Evolutionary conservation across 371 early-diverging fungal species (phyloP), one percentile per base, ranked within the genome.

Genomic region (Mucor indicus): DNA sequence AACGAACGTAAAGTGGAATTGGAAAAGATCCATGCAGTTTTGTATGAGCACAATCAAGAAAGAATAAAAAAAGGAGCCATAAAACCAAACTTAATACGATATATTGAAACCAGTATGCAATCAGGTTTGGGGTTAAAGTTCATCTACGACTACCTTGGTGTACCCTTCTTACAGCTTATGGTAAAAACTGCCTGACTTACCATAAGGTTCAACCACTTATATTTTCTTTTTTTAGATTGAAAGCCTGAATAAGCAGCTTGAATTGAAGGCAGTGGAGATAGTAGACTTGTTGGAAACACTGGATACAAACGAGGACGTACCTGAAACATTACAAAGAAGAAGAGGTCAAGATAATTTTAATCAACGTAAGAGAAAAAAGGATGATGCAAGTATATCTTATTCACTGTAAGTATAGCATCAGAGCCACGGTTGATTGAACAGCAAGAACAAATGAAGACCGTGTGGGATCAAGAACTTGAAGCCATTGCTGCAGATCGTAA

Each of bases 111-210:
- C 6, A 83, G 82, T 35, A 74, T 85, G 80, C 66, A 71, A 43
- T 66, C 73, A 9, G 85, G 85, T 4, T 49, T 76, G n/a, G 85
- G 85, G 4, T 50, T 85, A 17, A 72, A 79, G 38, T 83, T 77
- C 37, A 78, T 85, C 20, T 76, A 83, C 48, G 75, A 77, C 6
- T 80, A 77, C 38, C 65, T 84, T 8, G 83, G 81, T 9, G 75
- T 85, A 17, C 83, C 83, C 15, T 85, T 83, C 30, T 47, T 85
- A 30, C 79, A 81, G 33, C 63, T 81, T 3, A 66, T 80, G 80
- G 84, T 80, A 70, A 38, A 50, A 31, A 11, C 6, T 12, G 30
- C 12, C 12, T 29, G 8, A 8, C 30, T 29, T 29, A 12, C 30
- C 12, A 6, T 8, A 6, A 8, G 30, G 8, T 29, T 12, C 6